Evolutionary conservation across 2,329 filamentous ascomycete species (phyloP), one percentile per base, ranked within the genome.

Genomic region (Leptographium lundbergii): DNA sequence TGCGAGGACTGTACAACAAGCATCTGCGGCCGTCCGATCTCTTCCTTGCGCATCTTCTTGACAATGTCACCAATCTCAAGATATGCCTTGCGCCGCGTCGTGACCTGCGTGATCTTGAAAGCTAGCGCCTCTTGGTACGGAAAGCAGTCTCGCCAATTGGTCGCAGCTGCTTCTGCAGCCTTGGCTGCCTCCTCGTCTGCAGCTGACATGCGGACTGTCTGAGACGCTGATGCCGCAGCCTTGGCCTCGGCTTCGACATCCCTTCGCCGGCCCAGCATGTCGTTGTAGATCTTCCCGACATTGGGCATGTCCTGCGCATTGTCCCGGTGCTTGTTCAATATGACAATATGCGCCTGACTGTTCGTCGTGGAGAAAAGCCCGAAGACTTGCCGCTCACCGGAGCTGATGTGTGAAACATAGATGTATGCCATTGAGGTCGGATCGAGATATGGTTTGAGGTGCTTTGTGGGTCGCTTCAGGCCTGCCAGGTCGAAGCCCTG

Each of bases 1-100:
- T 94, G 91, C 6, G 90, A 89, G 0, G 94, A 96, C 70, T 97
- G 94, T 53, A 99, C 81, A 2, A 96, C 89, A 64, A 96, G 78
- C 74, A 97, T 82, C 56, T 88, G 81, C 1, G 94, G 89, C 36
- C 84, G 83, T 32, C 76, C 82, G 17, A 78, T 77, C 69, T 96
- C 91, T 51, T 96, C 91, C 67, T 86, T 91, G 67, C 85, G 87
- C 76, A 96, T 85, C 74, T 90, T 95, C 76, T 94, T 96, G 68
- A 97, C 80, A 27, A 91, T 74, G 68, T 97, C 92, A 42, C 88
- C 83, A 57, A 99, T 79, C 69, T 96, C 92, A 7, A 96, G 81
- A 62, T 95, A 81, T 0, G 91, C 89, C 68, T 96, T 96, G 58
- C 92, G 83, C 64, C 88, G 85, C 1, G 92, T 96, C 3, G 89